Evolutionary conservation across 2,329 filamentous ascomycete genomes (phyloP).

Genomic region (Xylaria sp.): DNA sequence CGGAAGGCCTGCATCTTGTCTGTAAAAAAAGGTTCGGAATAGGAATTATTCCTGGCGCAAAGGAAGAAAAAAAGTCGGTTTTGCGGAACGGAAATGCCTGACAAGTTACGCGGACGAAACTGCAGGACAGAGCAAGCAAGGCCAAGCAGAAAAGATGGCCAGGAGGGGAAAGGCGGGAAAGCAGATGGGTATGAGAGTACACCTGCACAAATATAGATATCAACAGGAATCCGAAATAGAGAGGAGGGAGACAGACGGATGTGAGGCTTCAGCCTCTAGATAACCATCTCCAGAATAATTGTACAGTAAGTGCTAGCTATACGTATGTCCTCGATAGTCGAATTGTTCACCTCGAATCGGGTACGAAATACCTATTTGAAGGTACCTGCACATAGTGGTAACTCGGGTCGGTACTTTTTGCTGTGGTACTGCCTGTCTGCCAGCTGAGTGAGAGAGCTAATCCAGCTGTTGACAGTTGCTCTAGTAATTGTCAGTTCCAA

Average conservation of each 20-base stretch:
- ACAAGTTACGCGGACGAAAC: neutral
- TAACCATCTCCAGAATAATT: neutral
- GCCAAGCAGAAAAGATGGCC: neutral
- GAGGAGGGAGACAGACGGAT: neutral
- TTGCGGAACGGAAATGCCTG: neutral
- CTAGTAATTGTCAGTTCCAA: too few relatives aligned
- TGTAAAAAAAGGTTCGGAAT: neutral
- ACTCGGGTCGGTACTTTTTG: neutral
- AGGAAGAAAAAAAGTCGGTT: conserved; percentile 1
- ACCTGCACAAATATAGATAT: neutral
- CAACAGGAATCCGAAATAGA: neutral
- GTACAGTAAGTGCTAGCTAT: too few relatives aligned
- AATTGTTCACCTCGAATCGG: neutral
- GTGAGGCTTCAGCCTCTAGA: neutral
- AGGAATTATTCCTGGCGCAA: neutral
- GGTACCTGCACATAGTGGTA: neutral
- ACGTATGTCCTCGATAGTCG: neutral
- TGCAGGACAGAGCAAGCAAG: neutral
- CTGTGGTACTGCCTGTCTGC: neutral
- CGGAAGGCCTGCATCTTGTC: conserved; percentile 74
- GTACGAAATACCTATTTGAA: neutral
- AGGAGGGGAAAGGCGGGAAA: neutral
- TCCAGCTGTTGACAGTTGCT: neutral
- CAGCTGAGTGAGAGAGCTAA: neutral
- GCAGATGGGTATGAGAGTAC: neutral